Percentiles rank a stretch among this genome's conserved stretches.
Evolutionary conservation across 73 alveolate species (phyloP).

Genomic region (Paramecium bursaria): DNA sequence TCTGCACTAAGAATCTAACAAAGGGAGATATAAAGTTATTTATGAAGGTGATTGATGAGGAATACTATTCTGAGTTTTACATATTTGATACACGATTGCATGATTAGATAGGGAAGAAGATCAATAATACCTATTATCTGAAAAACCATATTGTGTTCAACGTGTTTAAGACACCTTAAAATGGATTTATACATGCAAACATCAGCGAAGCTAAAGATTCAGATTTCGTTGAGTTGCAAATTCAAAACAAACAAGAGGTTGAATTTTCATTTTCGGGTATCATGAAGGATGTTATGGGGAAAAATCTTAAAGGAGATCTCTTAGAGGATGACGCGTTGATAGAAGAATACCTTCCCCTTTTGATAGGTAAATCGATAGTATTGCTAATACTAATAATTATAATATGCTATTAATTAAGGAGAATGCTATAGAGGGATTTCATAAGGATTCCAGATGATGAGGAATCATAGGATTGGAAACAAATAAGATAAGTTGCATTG

Average conservation of each 20-base stretch:
- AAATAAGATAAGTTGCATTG: slow-evolving; percentile 50
- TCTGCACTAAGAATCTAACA: slow-evolving; percentile 12
- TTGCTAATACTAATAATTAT: not conserved
- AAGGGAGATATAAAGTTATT: slow-evolving; percentile 28
- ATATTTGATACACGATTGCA: slow-evolving; percentile 13
- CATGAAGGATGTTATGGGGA: not conserved
- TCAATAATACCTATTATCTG: slow-evolving; percentile 42
- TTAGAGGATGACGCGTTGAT: not conserved
- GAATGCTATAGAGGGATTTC: not conserved
- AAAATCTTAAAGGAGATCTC: not conserved
- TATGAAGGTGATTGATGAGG: slow-evolving; percentile 41
- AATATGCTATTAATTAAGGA: not conserved
- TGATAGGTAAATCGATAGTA: slow-evolving; percentile 20
- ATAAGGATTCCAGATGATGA: slow-evolving; percentile 53
- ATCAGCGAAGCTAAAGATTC: not conserved
- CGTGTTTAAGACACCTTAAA: not conserved
- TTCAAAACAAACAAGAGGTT: no score
- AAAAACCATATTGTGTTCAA: slow-evolving; percentile 56
- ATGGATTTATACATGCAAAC: slow-evolving; percentile 7
- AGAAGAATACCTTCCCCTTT: not conserved
- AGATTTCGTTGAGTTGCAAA: not conserved
- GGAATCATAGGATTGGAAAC: slow-evolving; percentile 45
- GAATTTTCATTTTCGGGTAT: not conserved
- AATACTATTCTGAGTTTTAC: slow-evolving; percentile 45
- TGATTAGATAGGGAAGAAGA: slow-evolving; percentile 50